Evolutionary conservation across 2,329 filamentous ascomycete genomes (phyloP), one percentile per base, ranked within the genome.

Genomic region (Clonostachys chloroleuca): DNA sequence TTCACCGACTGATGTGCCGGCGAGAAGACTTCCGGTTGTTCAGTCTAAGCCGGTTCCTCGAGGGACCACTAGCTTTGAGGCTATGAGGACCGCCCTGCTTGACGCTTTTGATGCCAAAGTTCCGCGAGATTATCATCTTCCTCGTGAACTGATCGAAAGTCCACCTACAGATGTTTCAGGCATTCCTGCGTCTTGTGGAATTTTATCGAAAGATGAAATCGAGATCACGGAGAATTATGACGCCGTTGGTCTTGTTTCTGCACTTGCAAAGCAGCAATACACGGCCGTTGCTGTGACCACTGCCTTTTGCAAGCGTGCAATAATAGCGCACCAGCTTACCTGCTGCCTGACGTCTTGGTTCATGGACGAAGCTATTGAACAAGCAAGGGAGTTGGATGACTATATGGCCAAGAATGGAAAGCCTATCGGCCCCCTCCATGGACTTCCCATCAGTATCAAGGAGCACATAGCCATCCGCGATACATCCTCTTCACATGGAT

Each of bases 351-450:
- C 66, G 1, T 75, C 79, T 49, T 68, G 79, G 3, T 71, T 78
- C 49, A 78, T 81, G 54, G 59, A 68, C 2, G 59, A 68, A 20
- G 78, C 75, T 1, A 58, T 81, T 5, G 48, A 58, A 2, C 59
- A 62, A 5, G 78, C 78, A 0, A 58, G 59, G 33, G 44, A 59
- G 9, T 60, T 81, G 3, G 80, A 83, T 57, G 55, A 64, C 4
- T 59, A 73, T 51, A 58, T 71, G 10, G 51, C 59, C 9, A 48
- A 52, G 9, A 66, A 67, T 6, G 67, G 70, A 0, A 64, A 68
- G 51, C 61, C 73, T 0, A 51, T 77, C 2, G 83, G 84, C 0
- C 80, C 82, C 5, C 66, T 87, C 6, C 83, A 87, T 60, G 84
- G 83, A 3, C 64, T 83, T 1, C 80, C 80, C 1, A 67, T 83